These are phyloP conservation scores for Boletus speciosus DNA, from an alignment of 768 basidiomycete species.

Conservation along the genomic window DNA sequence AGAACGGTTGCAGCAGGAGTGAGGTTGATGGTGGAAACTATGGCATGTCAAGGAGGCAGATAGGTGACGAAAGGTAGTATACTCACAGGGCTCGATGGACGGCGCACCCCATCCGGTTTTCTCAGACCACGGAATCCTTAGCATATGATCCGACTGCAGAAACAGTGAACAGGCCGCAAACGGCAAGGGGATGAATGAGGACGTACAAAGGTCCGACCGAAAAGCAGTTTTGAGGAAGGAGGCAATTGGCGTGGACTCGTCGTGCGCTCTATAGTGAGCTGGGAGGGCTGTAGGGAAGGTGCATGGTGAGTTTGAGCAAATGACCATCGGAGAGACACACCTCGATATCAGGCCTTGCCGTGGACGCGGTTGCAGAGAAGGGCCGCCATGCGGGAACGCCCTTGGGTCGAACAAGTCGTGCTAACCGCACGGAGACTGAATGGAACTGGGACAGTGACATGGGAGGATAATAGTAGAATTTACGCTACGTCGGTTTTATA, in stretches of 20 bases:
- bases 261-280: constrained; percentile 48
- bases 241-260: constrained; percentile 59
- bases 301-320: background rate
- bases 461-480: background rate
- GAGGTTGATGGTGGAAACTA: constrained; percentile 24
- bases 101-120: constrained; percentile 79
- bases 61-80: background rate
- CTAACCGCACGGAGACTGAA: constrained; percentile 9
- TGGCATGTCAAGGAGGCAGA: constrained; percentile 4
- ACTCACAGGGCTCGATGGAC: constrained; percentile 77
- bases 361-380: constrained; percentile 18
- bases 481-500: constrained; percentile 24
- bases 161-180: constrained; percentile 6
- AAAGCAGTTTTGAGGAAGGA: constrained; percentile 64
- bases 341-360: constrained; percentile 49
- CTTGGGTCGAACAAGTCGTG: constrained; percentile 3
- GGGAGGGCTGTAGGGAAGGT: constrained; percentile 41
- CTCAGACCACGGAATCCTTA: constrained; percentile 70
- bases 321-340: constrained; percentile 26
- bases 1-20: constrained; percentile 59
- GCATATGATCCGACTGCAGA: constrained; percentile 80
- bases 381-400: constrained; percentile 7
- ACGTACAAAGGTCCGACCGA: constrained; percentile 82
- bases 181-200: constrained; percentile 1
- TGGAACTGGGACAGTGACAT: constrained; percentile 22